Percentiles rank a stretch among this genome's conserved stretches.
These are phyloP conservation scores for Jamesozyma piceae DNA, from an alignment of 805 yeast genomes.

Conservation along the genomic window DNA sequence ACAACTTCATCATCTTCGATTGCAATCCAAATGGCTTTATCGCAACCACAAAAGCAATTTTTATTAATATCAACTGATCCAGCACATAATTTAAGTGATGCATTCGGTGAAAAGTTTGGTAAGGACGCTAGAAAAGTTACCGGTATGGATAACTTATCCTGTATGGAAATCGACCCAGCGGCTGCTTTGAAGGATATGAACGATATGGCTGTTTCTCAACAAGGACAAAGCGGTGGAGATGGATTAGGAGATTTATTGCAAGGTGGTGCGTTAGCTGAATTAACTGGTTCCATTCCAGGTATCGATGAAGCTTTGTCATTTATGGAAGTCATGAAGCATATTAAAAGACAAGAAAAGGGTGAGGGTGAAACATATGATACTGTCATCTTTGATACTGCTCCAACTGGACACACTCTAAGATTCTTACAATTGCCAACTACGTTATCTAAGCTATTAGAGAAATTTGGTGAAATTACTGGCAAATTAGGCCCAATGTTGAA, in stretches of 20 bases:
- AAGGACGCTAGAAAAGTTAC: constrained; percentile 93
- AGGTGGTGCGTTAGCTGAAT: constrained; percentile 49
- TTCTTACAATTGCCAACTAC: constrained; percentile 92
- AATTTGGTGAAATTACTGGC: constrained; percentile 78
- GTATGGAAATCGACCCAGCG: constrained; percentile 98
- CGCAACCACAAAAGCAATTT: constrained; percentile 71
- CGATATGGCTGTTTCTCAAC: constrained; percentile 35
- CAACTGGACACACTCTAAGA: constrained; percentile 96
- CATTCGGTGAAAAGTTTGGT: constrained; percentile 96
- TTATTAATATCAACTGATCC: constrained; percentile 94
- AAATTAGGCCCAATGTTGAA: constrained; percentile 85
- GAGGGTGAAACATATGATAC: constrained; percentile 55
- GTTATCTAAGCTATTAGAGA: constrained; percentile 74
- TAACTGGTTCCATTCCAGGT: constrained; percentile 94
- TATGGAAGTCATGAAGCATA: constrained; percentile 96
- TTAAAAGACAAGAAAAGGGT: constrained; percentile 57
- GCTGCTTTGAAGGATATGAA: constrained; percentile 87
- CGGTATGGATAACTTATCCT: constrained; percentile 77
- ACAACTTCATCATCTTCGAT: constrained; percentile 95
- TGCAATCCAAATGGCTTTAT: constrained; percentile 84
- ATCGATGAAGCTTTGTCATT: constrained; percentile 96
- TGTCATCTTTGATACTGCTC: constrained; percentile 97
- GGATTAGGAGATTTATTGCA: constrained; percentile 27
- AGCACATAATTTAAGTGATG: constrained; percentile 95
- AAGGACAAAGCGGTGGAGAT: constrained; percentile 34